phyloP scores from a whole-genome alignment of 2,329 filamentous ascomycete genomes.

The Penicillium frequentans region DNA sequence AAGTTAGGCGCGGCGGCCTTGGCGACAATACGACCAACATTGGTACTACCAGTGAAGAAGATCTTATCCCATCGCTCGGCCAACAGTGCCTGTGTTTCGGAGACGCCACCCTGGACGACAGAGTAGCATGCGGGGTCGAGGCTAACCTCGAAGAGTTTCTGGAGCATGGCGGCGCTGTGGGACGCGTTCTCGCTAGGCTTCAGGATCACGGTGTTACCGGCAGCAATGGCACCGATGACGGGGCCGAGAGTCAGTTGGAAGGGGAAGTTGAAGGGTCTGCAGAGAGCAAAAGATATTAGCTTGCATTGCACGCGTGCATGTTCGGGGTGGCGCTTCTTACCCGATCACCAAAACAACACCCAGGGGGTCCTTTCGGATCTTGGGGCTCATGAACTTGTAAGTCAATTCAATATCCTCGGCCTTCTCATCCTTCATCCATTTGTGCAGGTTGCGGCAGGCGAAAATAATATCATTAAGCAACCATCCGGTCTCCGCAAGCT shows the following conservation, averaged over 20 bases:
- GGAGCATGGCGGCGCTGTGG: conserved; percentile 72
- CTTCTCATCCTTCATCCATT: conserved; percentile 80
- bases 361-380: conserved; percentile 82
- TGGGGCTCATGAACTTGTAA: conserved; percentile 69
- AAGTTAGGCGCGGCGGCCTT: conserved; percentile 86
- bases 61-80: conserved; percentile 97
- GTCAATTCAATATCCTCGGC: conserved; percentile 67
- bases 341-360: conserved; percentile 83
- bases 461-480: conserved; percentile 78
- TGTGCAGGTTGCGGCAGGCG: conserved; percentile 72
- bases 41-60: conserved; percentile 83
- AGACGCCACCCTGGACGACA: conserved; percentile 76
- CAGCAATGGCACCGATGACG: conserved; percentile 84
- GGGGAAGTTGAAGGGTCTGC: conserved; percentile 86
- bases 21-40: conserved; percentile 81
- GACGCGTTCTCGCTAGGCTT: conserved; percentile 89
- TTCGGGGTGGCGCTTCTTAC: conserved; percentile 38
- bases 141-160: conserved; percentile 71
- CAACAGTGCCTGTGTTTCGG: conserved; percentile 78
- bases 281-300: neutral
- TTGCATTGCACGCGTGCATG: neutral
- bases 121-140: conserved; percentile 77
- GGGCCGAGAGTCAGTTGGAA: conserved; percentile 77
- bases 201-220: conserved; percentile 83
- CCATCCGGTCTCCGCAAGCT: conserved; percentile 75